These are phyloP conservation scores for Claviceps digitariae DNA, from an alignment of 2,329 filamentous ascomycete genomes.

Conservation along the genomic window DNA sequence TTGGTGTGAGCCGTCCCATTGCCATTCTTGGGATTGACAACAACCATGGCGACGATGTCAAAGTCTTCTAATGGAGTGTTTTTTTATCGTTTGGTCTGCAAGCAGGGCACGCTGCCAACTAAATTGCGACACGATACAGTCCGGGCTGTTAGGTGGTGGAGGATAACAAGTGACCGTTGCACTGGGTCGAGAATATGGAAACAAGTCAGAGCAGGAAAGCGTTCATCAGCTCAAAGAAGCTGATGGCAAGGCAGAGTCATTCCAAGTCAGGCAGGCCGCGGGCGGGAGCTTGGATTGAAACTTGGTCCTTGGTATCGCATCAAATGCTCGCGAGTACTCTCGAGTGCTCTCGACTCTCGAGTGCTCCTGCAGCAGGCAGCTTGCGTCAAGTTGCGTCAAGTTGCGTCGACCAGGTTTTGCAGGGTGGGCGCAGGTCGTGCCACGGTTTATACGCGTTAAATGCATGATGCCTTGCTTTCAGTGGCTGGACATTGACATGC, in stretches of 20 bases:
- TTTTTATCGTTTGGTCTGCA: background rate
- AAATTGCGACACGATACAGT: background rate
- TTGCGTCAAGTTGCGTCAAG: background rate
- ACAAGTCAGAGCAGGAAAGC: background rate
- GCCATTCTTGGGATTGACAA: conserved; percentile 22
- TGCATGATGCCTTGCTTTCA: background rate
- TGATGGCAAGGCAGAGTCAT: background rate
- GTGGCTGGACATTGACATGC: background rate
- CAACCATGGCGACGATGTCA: conserved; percentile 10
- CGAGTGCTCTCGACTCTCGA: background rate
- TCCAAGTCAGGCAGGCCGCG: background rate
- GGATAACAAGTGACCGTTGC: background rate
- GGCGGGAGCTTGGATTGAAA: background rate
- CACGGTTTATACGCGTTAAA: too few relatives aligned
- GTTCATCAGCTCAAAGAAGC: background rate
- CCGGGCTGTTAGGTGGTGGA: background rate
- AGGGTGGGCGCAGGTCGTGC: background rate
- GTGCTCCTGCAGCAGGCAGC: background rate
- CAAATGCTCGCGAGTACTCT: background rate
- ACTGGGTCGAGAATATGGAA: background rate
- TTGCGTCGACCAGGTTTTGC: background rate
- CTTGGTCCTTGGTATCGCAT: background rate
- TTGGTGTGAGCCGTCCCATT: conserved; percentile 27
- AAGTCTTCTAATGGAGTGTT: background rate
- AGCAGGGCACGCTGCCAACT: background rate